Conservation (phyloP, 345 rosid genomes). For the Odontarrhena argentea region DNA sequence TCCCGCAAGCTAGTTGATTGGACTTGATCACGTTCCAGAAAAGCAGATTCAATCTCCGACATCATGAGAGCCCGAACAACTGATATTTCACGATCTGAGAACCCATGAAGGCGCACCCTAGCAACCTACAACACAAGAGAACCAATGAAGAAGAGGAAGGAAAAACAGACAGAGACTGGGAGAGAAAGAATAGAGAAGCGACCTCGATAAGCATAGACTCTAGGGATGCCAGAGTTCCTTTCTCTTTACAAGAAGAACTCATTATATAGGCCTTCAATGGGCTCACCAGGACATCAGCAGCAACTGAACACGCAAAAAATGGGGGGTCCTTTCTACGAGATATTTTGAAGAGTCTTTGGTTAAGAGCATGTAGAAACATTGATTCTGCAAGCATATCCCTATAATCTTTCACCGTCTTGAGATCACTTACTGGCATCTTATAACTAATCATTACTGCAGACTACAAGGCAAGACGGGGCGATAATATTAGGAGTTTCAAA, state of each 20-base stretch:
- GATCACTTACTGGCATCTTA: slow-evolving; percentile 66
- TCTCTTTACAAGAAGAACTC: slow-evolving; percentile 80
- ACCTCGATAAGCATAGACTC: slow-evolving; percentile 94
- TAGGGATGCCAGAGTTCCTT: slow-evolving; percentile 74
- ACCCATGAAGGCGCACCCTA: slow-evolving; percentile 84
- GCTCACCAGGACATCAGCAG: slow-evolving; percentile 73
- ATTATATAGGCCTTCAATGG: slow-evolving; percentile 79
- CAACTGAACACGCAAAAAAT: slow-evolving; percentile 87
- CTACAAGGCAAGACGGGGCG: slow-evolving; percentile 48
- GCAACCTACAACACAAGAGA: slow-evolving; percentile 62
- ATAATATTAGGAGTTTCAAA: slow-evolving; percentile 25
- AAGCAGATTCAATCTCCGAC: slow-evolving; percentile 94
- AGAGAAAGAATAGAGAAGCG: slow-evolving; percentile 28
- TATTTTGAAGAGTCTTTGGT: slow-evolving; percentile 84
- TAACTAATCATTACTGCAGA: slow-evolving; percentile 88
- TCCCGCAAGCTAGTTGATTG: slow-evolving; percentile 86
- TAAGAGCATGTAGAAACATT: slow-evolving; percentile 79
- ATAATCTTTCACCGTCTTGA: slow-evolving; percentile 81
- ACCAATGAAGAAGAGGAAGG: slow-evolving; percentile 14
- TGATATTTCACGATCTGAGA: slow-evolving; percentile 88
- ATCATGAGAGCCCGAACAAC: slow-evolving; percentile 76
- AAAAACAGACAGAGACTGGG: slow-evolving; percentile 21
- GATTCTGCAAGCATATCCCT: slow-evolving; percentile 75
- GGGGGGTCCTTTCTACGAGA: slow-evolving; percentile 82
- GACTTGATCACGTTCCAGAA: slow-evolving; percentile 92